Evolutionary conservation across 2,329 filamentous ascomycete genomes (phyloP).

Genomic region (Aspergillus sp.): DNA sequence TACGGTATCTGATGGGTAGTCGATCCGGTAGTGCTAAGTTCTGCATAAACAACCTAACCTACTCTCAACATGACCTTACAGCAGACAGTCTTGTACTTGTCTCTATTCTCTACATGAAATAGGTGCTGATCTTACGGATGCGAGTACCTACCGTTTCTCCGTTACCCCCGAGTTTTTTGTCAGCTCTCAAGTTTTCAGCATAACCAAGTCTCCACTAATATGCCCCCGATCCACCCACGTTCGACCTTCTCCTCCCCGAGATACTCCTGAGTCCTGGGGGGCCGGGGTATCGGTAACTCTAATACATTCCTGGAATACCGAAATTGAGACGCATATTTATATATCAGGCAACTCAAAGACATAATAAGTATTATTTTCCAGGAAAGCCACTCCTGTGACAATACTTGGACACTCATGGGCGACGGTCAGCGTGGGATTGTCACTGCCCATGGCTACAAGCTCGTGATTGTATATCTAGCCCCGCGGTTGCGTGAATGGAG

Average conservation of each 20-base stretch:
- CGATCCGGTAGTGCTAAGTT: too few species aligned
- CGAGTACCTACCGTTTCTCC: neutral
- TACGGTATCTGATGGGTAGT: too few species aligned
- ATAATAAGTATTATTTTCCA: neutral
- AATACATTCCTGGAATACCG: neutral
- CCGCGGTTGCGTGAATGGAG: neutral
- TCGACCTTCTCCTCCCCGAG: slow-evolving; percentile 1
- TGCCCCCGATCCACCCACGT: neutral
- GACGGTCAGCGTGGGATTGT: neutral
- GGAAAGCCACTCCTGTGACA: neutral
- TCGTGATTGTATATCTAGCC: neutral
- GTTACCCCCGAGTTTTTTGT: too few species aligned
- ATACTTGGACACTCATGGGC: neutral
- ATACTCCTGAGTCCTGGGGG: neutral
- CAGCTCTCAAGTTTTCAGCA: neutral
- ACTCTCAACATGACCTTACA: too few species aligned
- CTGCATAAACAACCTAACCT: too few species aligned
- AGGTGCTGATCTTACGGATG: neutral
- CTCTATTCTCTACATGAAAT: neutral
- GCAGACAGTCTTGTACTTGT: too few species aligned
- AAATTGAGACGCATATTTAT: neutral
- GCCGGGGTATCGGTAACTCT: neutral
- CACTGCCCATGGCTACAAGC: neutral
- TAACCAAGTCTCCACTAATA: slow-evolving; percentile 1
- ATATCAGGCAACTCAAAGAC: neutral